Percentiles rank a stretch among this genome's conserved stretches.
Evolutionary conservation across 352 stramenopile genomes (phyloP).

Genomic region (Phytophthora palmivora): DNA sequence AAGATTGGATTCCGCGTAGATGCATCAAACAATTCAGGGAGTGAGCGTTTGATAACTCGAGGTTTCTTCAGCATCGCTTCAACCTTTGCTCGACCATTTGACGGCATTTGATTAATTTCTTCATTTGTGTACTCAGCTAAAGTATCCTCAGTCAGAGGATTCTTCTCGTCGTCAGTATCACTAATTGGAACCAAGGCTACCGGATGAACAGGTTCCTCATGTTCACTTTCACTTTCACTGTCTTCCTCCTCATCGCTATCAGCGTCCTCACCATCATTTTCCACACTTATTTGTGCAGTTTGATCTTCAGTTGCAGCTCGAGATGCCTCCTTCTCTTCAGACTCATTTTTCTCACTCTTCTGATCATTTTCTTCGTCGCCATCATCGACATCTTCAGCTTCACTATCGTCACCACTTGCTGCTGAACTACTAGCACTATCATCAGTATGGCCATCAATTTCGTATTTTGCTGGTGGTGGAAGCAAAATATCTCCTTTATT

Average conservation of each 20-base stretch:
- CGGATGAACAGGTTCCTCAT: slow-evolving; percentile 18
- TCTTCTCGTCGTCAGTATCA: slow-evolving; percentile 20
- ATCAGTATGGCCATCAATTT: slow-evolving; percentile 83
- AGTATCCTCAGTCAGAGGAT: slow-evolving; percentile 26
- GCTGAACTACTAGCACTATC: slow-evolving; percentile 77
- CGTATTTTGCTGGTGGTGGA: slow-evolving; percentile 57
- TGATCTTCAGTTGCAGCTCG: neutral
- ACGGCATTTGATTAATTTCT: slow-evolving; percentile 9
- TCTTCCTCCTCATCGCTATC: slow-evolving; percentile 39
- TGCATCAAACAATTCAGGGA: slow-evolving; percentile 58
- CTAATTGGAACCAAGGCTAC: slow-evolving; percentile 2
- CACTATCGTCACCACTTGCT: slow-evolving; percentile 55
- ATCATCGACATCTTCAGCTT: slow-evolving; percentile 30
- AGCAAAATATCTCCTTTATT: slow-evolving; percentile 60
- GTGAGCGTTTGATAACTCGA: slow-evolving; percentile 53
- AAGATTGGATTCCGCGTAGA: slow-evolving; percentile 63
- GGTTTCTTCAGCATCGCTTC: slow-evolving; percentile 51
- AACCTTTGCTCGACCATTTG: slow-evolving; percentile 26
- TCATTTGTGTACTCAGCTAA: slow-evolving; percentile 40
- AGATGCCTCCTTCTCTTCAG: slow-evolving; percentile 6
- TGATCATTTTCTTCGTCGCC: slow-evolving; percentile 12
- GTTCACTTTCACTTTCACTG: slow-evolving; percentile 28
- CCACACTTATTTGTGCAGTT: slow-evolving; percentile 15
- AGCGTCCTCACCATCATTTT: slow-evolving; percentile 21
- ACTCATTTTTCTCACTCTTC: slow-evolving; percentile 2